Percentiles rank a stretch among this genome's conserved stretches.
These are phyloP conservation scores for Auriscalpium microsporum DNA, from an alignment of 768 basidiomycete species.

Conservation along the genomic window DNA sequence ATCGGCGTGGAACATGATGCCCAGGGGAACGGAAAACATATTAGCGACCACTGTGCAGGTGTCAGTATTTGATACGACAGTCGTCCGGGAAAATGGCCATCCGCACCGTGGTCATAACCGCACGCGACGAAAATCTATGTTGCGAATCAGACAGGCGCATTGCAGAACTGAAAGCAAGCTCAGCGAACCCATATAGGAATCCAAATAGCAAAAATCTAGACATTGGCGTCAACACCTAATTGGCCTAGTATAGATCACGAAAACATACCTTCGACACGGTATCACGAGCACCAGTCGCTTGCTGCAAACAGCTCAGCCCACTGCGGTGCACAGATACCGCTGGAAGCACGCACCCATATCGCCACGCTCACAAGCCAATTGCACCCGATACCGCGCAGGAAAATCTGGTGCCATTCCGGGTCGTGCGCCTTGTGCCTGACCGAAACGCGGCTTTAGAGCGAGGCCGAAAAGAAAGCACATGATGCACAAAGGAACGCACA, in stretches of 20 bases:
- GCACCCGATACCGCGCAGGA: constrained; percentile 65
- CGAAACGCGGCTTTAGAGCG: not conserved
- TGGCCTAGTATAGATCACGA: not conserved
- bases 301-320: constrained; percentile 29
- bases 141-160: not conserved
- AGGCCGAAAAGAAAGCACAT: not conserved
- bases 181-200: constrained; percentile 64
- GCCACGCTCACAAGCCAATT: constrained; percentile 73
- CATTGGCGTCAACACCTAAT: not conserved
- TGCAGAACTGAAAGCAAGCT: too few species aligned
- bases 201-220: constrained; percentile 54
- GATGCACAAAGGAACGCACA: constrained; percentile 35
- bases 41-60: constrained; percentile 50
- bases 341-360: constrained; percentile 49
- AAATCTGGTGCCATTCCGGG: constrained; percentile 65
- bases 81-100: not conserved
- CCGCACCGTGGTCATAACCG: constrained; percentile 57
- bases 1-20: constrained; percentile 62
- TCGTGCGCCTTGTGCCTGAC: constrained; percentile 52
- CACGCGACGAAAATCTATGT: constrained; percentile 60
- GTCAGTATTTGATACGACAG: too few species aligned
- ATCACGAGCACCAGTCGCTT: constrained; percentile 59
- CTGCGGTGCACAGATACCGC: too few species aligned
- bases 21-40: constrained; percentile 65
- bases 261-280: constrained; percentile 53